Evolutionary conservation across 306 rosid species (phyloP).

Genomic region (Myrica gale): DNA sequence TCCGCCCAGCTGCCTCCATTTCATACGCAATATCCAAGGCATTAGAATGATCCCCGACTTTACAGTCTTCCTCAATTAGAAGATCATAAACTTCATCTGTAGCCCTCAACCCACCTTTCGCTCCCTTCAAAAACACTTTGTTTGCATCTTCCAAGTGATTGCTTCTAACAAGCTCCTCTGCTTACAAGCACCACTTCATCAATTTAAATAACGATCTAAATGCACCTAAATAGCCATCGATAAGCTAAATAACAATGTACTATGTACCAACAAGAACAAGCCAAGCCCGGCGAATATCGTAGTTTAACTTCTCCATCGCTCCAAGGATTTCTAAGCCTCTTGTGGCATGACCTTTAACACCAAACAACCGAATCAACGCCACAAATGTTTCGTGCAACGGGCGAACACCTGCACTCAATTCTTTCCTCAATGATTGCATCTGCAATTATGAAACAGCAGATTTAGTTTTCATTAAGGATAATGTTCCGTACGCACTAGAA

Average conservation of each 20-base stretch:
- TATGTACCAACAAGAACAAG: constrained; percentile 60
- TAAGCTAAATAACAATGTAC: constrained; percentile 9
- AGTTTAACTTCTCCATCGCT: constrained; percentile 78
- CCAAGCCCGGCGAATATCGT: constrained; percentile 91
- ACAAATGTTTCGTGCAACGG: constrained; percentile 86
- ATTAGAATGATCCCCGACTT: constrained; percentile 82
- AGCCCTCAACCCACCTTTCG: constrained; percentile 79
- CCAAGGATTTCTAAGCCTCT: constrained; percentile 76
- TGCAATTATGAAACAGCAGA: constrained; percentile 14
- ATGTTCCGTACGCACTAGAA: too few relatives aligned
- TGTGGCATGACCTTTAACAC: constrained; percentile 60
- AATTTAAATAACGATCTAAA: constrained; percentile 16
- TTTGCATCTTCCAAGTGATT: constrained; percentile 80
- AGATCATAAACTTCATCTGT: constrained; percentile 79
- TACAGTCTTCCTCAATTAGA: constrained; percentile 73
- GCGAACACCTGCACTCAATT: constrained; percentile 81
- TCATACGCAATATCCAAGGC: constrained; percentile 81
- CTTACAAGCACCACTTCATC: constrained; percentile 17
- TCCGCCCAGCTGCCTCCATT: constrained; percentile 97
- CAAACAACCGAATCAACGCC: constrained; percentile 73
- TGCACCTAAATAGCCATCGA: constrained; percentile 2
- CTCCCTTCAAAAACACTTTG: constrained; percentile 73
- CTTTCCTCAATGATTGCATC: constrained; percentile 85
- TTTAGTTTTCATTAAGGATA: not conserved
- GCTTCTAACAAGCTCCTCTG: constrained; percentile 75